A percentile compares a stretch with the other conserved stretches of the same genome.
Conservation (phyloP, 2,329 filamentous ascomycete species). For the Ciborinia camelliae region DNA sequence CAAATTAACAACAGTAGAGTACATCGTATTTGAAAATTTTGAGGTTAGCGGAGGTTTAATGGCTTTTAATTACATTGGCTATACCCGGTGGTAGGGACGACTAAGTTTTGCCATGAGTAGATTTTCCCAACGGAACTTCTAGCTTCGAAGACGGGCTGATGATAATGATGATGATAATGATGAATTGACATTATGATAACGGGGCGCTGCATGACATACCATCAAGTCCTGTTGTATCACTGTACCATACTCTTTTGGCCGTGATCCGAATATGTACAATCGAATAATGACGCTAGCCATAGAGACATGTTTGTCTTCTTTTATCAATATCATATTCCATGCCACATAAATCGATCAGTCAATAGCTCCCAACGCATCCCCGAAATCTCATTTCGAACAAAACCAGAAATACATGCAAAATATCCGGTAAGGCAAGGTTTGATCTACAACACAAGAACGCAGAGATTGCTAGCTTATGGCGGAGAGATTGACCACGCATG, state of each 20-base stretch:
- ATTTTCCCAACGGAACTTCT: not conserved
- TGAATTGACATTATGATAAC: not conserved
- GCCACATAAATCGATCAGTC: not conserved
- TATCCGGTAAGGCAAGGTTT: not conserved
- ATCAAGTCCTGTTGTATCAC: not conserved
- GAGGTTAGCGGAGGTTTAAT: not conserved
- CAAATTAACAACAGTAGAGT: not conserved
- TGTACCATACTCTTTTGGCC: not conserved
- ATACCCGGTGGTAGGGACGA: not conserved
- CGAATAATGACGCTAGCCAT: not conserved
- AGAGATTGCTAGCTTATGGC: not conserved
- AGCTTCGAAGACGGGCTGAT: not conserved
- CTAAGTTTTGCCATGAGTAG: not conserved
- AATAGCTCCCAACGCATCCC: not conserved
- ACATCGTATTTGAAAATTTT: not conserved
- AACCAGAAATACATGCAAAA: not conserved
- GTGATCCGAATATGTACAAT: not conserved
- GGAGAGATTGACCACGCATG: not conserved
- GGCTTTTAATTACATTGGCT: constrained; percentile 1
- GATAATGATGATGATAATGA: not conserved
- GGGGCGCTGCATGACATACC: not conserved
- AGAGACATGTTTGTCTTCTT: not conserved
- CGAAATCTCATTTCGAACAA: not conserved
- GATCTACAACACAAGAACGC: not conserved
- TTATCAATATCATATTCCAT: not conserved